A percentile compares a stretch with the other conserved stretches of the same genome.
Conservation (phyloP, 2,329 filamentous ascomycete genomes). For the Phialemoniopsis sp. region DNA sequence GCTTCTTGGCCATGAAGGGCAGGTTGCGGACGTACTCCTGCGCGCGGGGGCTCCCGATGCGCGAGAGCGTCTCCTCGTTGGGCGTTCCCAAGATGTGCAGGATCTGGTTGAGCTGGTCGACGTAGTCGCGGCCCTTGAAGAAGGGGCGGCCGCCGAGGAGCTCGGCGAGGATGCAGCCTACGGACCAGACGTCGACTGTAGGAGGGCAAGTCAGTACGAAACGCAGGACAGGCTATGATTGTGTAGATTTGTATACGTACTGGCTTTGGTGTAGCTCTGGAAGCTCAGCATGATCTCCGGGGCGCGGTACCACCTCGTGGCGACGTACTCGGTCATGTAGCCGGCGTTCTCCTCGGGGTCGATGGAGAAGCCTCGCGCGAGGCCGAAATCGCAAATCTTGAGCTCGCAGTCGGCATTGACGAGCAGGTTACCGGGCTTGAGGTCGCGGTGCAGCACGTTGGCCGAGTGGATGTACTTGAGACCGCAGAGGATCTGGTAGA, state of each 20-base stretch:
- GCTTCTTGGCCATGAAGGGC: slow-evolving; percentile 89
- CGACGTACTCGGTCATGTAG: slow-evolving; percentile 99
- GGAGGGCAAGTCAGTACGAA: too few species aligned
- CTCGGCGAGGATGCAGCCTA: slow-evolving; percentile 95
- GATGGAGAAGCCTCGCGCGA: slow-evolving; percentile 93
- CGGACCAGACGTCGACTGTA: slow-evolving; percentile 98
- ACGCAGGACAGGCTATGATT: background rate
- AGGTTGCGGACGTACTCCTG: slow-evolving; percentile 98
- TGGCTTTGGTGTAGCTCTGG: slow-evolving; percentile 99
- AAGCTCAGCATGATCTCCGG: slow-evolving; percentile 99
- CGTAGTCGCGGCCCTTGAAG: slow-evolving; percentile 98
- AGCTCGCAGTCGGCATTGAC: slow-evolving; percentile 99
- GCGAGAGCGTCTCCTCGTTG: slow-evolving; percentile 87
- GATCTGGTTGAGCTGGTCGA: slow-evolving; percentile 99
- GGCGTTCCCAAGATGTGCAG: slow-evolving; percentile 96
- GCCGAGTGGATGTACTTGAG: slow-evolving; percentile 99
- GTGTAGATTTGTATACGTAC: slow-evolving; percentile 56
- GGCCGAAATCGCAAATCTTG: slow-evolving; percentile 97
- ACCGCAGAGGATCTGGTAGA: slow-evolving; percentile 98
- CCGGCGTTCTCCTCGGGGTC: slow-evolving; percentile 98
- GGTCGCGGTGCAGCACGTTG: slow-evolving; percentile 92
- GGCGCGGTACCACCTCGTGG: slow-evolving; percentile 90
- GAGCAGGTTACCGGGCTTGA: slow-evolving; percentile 95
- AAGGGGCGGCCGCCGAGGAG: slow-evolving; percentile 93
- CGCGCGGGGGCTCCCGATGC: slow-evolving; percentile 91